Percentiles rank a stretch among this genome's conserved stretches.
Conservation (phyloP, 1,284 basidiomycete genomes). For the Cutaneotrichosporon sp. region DNA sequence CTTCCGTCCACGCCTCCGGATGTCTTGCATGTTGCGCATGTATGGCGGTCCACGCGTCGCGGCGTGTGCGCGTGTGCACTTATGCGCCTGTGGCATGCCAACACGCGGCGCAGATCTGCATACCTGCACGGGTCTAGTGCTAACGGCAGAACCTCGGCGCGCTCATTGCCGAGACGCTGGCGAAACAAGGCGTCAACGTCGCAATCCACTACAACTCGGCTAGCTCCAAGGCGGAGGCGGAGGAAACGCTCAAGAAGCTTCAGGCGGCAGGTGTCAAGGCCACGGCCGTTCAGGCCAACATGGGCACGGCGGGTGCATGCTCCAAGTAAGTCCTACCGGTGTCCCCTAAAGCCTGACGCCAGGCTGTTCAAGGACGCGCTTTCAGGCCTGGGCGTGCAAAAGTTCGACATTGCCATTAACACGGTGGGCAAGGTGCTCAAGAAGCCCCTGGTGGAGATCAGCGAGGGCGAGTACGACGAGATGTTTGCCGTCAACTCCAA, state of each 20-base stretch:
- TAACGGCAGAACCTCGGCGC: conserved; percentile 21
- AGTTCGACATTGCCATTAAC: conserved; percentile 25
- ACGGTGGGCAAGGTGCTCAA: conserved; percentile 30
- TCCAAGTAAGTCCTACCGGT: conserved; percentile 6
- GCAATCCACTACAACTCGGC: conserved; percentile 23
- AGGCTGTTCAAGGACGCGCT: conserved; percentile 19
- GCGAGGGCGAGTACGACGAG: conserved; percentile 22
- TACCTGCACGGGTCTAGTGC: not conserved
- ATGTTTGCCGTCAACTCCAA: conserved; percentile 27
- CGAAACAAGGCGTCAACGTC: conserved; percentile 19
- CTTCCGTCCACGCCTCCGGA: not conserved
- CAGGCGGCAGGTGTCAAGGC: conserved; percentile 14
- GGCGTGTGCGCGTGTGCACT: no score
- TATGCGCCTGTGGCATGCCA: no score
- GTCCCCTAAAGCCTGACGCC: not conserved
- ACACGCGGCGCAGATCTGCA: not conserved
- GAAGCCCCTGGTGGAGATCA: conserved; percentile 21
- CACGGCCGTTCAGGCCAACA: conserved; percentile 14
- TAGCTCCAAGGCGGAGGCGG: conserved; percentile 14
- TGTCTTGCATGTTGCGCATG: no score
- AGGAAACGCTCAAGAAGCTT: conserved; percentile 15
- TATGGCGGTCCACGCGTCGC: no score
- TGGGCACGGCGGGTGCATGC: conserved; percentile 4
- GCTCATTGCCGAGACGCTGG: conserved; percentile 19
- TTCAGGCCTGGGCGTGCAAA: conserved; percentile 10